These are phyloP conservation scores for Chaetomiaceae sp. DNA, from an alignment of 2,329 filamentous ascomycete species.

Conservation along the genomic window DNA sequence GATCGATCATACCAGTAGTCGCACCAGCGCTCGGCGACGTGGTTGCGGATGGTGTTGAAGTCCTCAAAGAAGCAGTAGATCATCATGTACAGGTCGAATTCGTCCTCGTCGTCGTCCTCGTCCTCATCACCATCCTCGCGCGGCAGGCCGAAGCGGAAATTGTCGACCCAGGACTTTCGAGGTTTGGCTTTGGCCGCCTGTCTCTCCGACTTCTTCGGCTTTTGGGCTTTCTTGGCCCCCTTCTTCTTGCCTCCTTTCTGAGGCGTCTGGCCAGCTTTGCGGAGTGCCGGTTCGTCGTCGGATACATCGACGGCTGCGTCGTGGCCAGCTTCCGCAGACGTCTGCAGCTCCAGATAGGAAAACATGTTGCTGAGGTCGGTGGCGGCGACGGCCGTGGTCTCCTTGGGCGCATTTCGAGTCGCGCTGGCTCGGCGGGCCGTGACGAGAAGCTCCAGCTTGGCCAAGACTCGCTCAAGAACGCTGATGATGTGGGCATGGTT, in stretches of 20 bases:
- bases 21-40: slow-evolving; percentile 30
- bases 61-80: slow-evolving; percentile 35
- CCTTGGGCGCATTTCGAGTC: not conserved
- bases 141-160: slow-evolving; percentile 20
- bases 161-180: slow-evolving; percentile 22
- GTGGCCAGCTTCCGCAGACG: slow-evolving; percentile 16
- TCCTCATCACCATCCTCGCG: slow-evolving; percentile 20
- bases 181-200: slow-evolving; percentile 6
- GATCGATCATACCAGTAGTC: slow-evolving; percentile 30
- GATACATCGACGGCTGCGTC: not conserved
- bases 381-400: slow-evolving; percentile 12
- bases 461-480: slow-evolving; percentile 27
- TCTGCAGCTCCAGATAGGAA: slow-evolving; percentile 25
- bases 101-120: slow-evolving; percentile 24
- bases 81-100: slow-evolving; percentile 31
- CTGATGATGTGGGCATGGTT: slow-evolving; percentile 28
- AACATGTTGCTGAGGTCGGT: slow-evolving; percentile 29
- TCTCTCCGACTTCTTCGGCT: slow-evolving; percentile 12
- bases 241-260: slow-evolving; percentile 16
- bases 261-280: not conserved
- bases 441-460: slow-evolving; percentile 23
- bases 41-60: slow-evolving; percentile 30
- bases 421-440: slow-evolving; percentile 3
- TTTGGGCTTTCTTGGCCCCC: slow-evolving; percentile 12
- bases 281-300: not conserved